These are phyloP conservation scores for Scedosporium minutisporum DNA, from an alignment of 2,329 filamentous ascomycete species.

Conservation along the genomic window DNA sequence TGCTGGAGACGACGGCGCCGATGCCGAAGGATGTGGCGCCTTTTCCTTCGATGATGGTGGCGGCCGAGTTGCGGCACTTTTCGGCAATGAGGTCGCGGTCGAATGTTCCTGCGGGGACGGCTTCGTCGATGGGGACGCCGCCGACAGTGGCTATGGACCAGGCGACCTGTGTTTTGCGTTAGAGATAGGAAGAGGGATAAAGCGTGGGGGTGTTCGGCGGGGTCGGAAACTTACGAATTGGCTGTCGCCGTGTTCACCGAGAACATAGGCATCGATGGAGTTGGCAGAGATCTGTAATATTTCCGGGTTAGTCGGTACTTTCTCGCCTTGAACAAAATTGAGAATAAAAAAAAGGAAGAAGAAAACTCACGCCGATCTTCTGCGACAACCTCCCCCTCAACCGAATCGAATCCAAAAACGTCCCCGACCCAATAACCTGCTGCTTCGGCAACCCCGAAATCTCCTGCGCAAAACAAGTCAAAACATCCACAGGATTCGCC, in stretches of 20 bases:
- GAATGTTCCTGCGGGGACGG: constrained; percentile 1
- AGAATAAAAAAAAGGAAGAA: background rate
- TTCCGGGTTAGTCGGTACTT: background rate
- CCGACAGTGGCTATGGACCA: constrained; percentile 5
- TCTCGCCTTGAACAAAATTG: background rate
- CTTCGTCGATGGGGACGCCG: constrained; percentile 2
- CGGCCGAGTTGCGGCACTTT: constrained; percentile 4
- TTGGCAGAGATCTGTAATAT: constrained; percentile 1
- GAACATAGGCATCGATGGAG: constrained; percentile 6
- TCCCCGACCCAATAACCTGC: constrained; percentile 5
- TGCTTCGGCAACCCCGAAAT: constrained; percentile 2
- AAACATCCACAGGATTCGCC: constrained; percentile 5
- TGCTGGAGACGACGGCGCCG: constrained; percentile 5
- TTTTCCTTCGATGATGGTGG: constrained; percentile 6
- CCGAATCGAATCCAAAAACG: constrained; percentile 6
- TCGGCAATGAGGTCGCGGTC: constrained; percentile 1
- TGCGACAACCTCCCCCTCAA: constrained; percentile 4
- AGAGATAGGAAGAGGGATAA: background rate
- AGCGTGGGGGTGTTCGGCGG: background rate
- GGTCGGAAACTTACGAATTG: background rate
- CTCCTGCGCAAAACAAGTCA: constrained; percentile 7
- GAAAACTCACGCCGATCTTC: constrained; percentile 1
- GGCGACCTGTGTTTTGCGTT: constrained; percentile 1
- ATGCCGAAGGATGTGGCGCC: constrained; percentile 7
- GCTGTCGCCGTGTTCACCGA: constrained; percentile 7